Conservation (phyloP, 345 rosid species). For the Eucalyptus cloeziana region DNA sequence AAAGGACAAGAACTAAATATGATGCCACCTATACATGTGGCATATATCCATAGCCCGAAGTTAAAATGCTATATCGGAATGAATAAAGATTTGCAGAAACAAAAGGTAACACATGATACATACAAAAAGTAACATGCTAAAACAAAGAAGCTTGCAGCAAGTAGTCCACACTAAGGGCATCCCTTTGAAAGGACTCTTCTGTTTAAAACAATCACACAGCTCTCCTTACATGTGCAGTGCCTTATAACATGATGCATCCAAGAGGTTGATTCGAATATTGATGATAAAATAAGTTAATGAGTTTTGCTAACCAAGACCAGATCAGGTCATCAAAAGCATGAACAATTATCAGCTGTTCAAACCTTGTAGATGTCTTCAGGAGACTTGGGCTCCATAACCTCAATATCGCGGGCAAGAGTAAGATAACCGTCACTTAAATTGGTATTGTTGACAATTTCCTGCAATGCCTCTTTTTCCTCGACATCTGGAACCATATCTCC, state of each 20-base stretch:
- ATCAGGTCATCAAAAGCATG: background rate
- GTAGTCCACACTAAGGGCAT: background rate
- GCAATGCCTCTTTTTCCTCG: slow-evolving; percentile 51
- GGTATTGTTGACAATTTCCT: slow-evolving; percentile 71
- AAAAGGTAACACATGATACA: background rate
- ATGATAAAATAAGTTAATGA: background rate
- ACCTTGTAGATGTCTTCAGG: slow-evolving; percentile 99
- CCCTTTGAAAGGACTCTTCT: background rate
- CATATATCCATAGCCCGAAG: background rate
- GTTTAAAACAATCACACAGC: background rate
- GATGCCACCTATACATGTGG: background rate
- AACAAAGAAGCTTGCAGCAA: background rate
- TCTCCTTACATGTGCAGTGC: background rate
- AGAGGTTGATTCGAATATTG: background rate
- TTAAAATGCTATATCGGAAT: background rate
- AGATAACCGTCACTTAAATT: slow-evolving; percentile 90
- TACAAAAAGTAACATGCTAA: background rate
- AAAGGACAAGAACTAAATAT: background rate
- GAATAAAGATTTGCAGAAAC: background rate
- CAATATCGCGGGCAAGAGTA: slow-evolving; percentile 93
- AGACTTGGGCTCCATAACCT: slow-evolving; percentile 97
- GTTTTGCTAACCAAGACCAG: background rate
- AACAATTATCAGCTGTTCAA: background rate
- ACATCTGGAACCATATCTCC: slow-evolving; percentile 46
- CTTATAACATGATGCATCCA: background rate